Percentiles rank a stretch among this genome's conserved stretches.
Evolutionary conservation across 768 basidiomycete species (phyloP).

Genomic region (Russula virescens): DNA sequence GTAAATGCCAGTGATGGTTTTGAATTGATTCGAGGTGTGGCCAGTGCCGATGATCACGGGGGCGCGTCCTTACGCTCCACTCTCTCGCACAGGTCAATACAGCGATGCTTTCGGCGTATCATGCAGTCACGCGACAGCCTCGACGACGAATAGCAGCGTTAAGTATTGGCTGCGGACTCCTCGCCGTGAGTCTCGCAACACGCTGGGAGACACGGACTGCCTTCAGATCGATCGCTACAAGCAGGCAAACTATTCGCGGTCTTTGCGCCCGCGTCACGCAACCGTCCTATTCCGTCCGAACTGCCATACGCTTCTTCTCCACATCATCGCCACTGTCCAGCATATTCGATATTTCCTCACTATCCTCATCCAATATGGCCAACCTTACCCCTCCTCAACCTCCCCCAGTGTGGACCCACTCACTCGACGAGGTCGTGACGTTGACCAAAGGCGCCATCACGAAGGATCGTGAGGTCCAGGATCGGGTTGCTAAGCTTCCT

Average conservation of each 20-base stretch:
- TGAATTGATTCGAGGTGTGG: background rate
- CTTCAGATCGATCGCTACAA: conserved; percentile 9
- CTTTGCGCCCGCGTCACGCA: background rate
- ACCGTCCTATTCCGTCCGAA: background rate
- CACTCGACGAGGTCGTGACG: conserved; percentile 43
- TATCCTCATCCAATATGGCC: conserved; percentile 33
- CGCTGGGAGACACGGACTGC: conserved; percentile 7
- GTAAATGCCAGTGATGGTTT: too few relatives aligned
- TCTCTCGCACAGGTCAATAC: background rate
- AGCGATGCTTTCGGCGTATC: background rate
- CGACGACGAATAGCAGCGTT: conserved; percentile 8
- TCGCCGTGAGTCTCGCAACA: conserved; percentile 15
- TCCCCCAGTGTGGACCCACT: conserved; percentile 61
- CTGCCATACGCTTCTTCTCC: conserved; percentile 8
- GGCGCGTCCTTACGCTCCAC: background rate
- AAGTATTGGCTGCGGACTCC: conserved; percentile 6
- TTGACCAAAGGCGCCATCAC: conserved; percentile 57
- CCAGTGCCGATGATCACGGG: too few relatives aligned
- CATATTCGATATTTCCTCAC: conserved; percentile 9
- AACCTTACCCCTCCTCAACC: conserved; percentile 58
- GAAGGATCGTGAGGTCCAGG: conserved; percentile 47
- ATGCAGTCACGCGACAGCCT: conserved; percentile 7
- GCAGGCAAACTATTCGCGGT: background rate
- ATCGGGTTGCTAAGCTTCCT: conserved; percentile 54
- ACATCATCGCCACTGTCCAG: background rate